Evolutionary conservation across 192 early-diverging fungal genomes (phyloP).

Genomic region (Kappamyces sp.): DNA sequence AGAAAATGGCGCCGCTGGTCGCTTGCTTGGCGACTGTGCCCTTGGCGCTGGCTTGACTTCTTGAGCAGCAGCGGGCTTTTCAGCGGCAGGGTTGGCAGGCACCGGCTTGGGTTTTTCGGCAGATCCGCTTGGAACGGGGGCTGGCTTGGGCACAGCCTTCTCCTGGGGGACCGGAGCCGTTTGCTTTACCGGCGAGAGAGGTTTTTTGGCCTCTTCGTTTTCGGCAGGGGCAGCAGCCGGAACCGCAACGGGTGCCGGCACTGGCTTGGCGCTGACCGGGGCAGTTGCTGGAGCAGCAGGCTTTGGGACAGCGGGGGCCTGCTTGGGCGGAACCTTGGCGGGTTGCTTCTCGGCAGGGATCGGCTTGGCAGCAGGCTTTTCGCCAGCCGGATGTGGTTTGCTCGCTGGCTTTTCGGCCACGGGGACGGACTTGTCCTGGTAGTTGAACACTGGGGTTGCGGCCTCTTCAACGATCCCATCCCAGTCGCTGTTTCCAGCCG

Average conservation of each 20-base stretch:
- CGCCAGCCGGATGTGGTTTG: conserved; percentile 7
- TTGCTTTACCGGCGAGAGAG: background rate
- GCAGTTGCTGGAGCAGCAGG: conserved; percentile 17
- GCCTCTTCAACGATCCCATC: conserved; percentile 21
- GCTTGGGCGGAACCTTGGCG: conserved; percentile 14
- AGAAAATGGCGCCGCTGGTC: conserved; percentile 28
- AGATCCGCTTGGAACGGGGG: background rate
- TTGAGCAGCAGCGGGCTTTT: conserved; percentile 14
- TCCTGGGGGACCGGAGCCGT: background rate
- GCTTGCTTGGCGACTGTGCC: conserved; percentile 23
- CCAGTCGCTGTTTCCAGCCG: conserved; percentile 46
- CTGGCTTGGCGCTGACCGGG: conserved; percentile 19
- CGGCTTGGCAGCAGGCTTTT: conserved; percentile 6
- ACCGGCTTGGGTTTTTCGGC: conserved; percentile 8
- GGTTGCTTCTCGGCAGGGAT: conserved; percentile 24
- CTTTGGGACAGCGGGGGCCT: conserved; percentile 13
- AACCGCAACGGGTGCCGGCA: conserved; percentile 17
- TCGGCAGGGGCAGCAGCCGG: conserved; percentile 12
- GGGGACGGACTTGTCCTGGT: conserved; percentile 9
- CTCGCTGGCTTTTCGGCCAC: background rate
- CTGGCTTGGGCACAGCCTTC: background rate
- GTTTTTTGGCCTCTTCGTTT: conserved; percentile 9
- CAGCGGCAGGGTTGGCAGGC: conserved; percentile 20
- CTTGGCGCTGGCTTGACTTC: background rate
- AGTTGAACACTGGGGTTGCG: conserved; percentile 6